Evolutionary conservation across 2,329 filamentous ascomycete species (phyloP).

Genomic region (Geoglossum cookeanum): DNA sequence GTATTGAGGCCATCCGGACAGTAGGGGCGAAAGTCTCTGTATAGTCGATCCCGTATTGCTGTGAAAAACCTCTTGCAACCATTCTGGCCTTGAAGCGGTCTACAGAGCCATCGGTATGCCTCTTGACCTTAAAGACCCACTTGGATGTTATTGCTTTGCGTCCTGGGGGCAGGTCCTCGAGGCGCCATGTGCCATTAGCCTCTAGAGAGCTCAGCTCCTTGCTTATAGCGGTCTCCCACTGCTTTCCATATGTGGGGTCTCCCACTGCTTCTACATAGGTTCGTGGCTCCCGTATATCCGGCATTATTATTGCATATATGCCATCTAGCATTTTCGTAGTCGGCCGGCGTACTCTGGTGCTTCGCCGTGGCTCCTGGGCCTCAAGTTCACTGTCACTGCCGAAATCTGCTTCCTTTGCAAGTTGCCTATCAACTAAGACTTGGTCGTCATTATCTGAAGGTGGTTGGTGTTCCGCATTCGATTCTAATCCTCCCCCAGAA

Average conservation of each 20-base stretch:
- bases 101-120: background rate
- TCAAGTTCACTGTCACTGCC: background rate
- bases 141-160: background rate
- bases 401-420: background rate
- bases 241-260: background rate
- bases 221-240: background rate
- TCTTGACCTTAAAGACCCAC: slow-evolving; percentile 11
- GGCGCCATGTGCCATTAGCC: background rate
- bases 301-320: background rate
- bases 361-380: background rate
- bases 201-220: background rate
- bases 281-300: background rate
- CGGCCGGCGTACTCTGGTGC: background rate
- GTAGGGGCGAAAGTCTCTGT: slow-evolving; percentile 5
- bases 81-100: slow-evolving; percentile 7
- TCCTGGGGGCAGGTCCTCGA: background rate
- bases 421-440: background rate
- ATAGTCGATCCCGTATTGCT: slow-evolving; percentile 5
- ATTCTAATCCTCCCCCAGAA: background rate
- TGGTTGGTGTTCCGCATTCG: background rate
- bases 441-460: background rate
- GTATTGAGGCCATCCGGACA: background rate
- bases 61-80: slow-evolving; percentile 5
- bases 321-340: background rate
- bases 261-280: background rate